These are phyloP conservation scores for Alternaria panax DNA, from an alignment of 2,329 filamentous ascomycete genomes.

Conservation along the genomic window DNA sequence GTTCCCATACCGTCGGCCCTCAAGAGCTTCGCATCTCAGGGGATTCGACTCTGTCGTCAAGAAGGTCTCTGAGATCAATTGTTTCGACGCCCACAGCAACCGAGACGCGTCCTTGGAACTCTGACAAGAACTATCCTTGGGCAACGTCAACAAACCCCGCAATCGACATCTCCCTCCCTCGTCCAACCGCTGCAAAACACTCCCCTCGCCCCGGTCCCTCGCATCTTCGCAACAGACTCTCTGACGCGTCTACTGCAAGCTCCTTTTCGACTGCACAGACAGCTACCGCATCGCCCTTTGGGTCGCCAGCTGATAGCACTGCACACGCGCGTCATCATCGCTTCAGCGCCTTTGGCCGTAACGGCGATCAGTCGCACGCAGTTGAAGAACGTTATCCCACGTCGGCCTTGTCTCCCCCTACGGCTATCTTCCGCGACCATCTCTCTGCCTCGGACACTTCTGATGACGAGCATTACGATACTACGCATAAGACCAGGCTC, in stretches of 20 bases:
- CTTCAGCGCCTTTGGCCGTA: slow-evolving; percentile 34
- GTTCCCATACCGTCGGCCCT: slow-evolving; percentile 30
- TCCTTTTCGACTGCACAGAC: slow-evolving; percentile 27
- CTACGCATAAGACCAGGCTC: slow-evolving; percentile 33
- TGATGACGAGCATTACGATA: slow-evolving; percentile 37
- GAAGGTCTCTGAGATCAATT: slow-evolving; percentile 39
- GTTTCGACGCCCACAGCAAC: slow-evolving; percentile 35
- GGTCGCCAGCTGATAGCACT: slow-evolving; percentile 19
- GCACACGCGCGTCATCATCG: slow-evolving; percentile 25
- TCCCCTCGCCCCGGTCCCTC: slow-evolving; percentile 44
- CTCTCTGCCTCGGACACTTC: slow-evolving; percentile 35
- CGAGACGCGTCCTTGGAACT: slow-evolving; percentile 57
- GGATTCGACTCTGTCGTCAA: slow-evolving; percentile 34
- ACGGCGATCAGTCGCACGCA: slow-evolving; percentile 42
- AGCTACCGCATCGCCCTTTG: slow-evolving; percentile 24
- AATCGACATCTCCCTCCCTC: slow-evolving; percentile 52
- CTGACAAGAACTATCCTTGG: slow-evolving; percentile 58
- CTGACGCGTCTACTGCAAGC: slow-evolving; percentile 32
- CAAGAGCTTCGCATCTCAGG: slow-evolving; percentile 23
- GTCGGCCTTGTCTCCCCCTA: slow-evolving; percentile 54
- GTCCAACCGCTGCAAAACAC: slow-evolving; percentile 35
- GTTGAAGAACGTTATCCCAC: slow-evolving; percentile 60
- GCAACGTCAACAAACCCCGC: slow-evolving; percentile 46
- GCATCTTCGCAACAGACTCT: slow-evolving; percentile 40
- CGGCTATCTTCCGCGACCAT: slow-evolving; percentile 35